Conservation (phyloP, 805 yeast species). For the Priceomyces fermenticarens region DNA sequence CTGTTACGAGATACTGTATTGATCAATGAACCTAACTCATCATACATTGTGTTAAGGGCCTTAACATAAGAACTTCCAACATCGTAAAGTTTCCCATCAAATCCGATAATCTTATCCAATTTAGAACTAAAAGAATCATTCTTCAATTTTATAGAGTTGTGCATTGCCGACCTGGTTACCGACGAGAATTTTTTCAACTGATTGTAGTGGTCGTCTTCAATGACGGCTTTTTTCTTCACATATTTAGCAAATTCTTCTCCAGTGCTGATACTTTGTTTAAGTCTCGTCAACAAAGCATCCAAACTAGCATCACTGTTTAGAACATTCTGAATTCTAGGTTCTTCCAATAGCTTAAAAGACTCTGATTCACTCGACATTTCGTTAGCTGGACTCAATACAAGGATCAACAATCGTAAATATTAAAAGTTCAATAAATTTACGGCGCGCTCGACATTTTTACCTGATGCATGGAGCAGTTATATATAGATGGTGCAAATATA, state of each 20-base stretch:
- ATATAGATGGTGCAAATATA: too few species aligned
- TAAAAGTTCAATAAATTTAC: too few species aligned
- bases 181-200: constrained; percentile 71
- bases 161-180: constrained; percentile 49
- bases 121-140: constrained; percentile 65
- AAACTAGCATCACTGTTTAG: constrained; percentile 73
- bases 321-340: constrained; percentile 49
- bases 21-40: constrained; percentile 72
- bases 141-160: constrained; percentile 43
- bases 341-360: constrained; percentile 34
- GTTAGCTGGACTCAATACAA: too few species aligned
- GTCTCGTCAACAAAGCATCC: constrained; percentile 64
- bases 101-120: constrained; percentile 65
- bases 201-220: constrained; percentile 74
- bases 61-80: constrained; percentile 76
- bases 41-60: constrained; percentile 80
- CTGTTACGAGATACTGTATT: constrained; percentile 69
- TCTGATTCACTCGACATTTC: constrained; percentile 8
- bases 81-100: constrained; percentile 69
- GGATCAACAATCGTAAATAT: too few species aligned
- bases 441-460: too few species aligned
- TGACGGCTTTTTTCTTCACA: constrained; percentile 70
- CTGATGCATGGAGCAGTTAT: too few species aligned
- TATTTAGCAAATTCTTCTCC: constrained; percentile 84
- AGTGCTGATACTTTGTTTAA: constrained; percentile 76